Evolutionary conservation across 352 stramenopile genomes (phyloP), one percentile per base, ranked within the genome.

Genomic region (Pythium chondricola): DNA sequence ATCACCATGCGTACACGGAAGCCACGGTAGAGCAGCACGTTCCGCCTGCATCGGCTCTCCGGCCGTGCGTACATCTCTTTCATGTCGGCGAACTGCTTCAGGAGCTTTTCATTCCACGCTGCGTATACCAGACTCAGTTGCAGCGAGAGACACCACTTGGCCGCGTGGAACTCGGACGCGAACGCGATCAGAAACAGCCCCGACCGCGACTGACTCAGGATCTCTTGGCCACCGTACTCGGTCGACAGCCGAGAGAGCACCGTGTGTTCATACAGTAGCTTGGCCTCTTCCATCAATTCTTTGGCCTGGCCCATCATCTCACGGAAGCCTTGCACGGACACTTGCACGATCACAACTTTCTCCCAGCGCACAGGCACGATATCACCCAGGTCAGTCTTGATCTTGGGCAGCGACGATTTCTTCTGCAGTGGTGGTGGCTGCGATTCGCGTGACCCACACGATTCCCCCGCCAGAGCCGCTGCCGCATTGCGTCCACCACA

Each of bases 1-100:
- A 94, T 92, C 17, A 89, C 79, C 83, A 94, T 94, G 10, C 80
- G 71, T 27, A 94, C 81, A 14, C 83, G 76, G 60, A 94, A 88
- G 18, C 83, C 83, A 7, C 83, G 76, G 50, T 91, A 94, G 2
- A 94, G 61, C 27, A 92, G 32, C 52, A 79, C 70, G 48, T 88
- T 89, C 60, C 78, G 84, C 68, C 40, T 74, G 48, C 33, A 18
- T 20, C 37, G 39, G 10, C 56, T 50, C 10, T 56, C 26, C 3
- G 32, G 32, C 1, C 49, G 44, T 24, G 56, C 46, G 25, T 71
- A 87, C 41, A 84, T 59, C 55, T 93, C 83, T 48, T 80, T 81
- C 65, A 90, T 86, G 56, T 87, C 80, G 24, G 83, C 67, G 45
- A 90, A 89, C 18, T 87, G 71, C 44, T 83, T 86, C n/a, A 93